These are phyloP conservation scores for Aspergillus ellipticus DNA, from an alignment of 495 filamentous ascomycete species.

Conservation along the genomic window DNA sequence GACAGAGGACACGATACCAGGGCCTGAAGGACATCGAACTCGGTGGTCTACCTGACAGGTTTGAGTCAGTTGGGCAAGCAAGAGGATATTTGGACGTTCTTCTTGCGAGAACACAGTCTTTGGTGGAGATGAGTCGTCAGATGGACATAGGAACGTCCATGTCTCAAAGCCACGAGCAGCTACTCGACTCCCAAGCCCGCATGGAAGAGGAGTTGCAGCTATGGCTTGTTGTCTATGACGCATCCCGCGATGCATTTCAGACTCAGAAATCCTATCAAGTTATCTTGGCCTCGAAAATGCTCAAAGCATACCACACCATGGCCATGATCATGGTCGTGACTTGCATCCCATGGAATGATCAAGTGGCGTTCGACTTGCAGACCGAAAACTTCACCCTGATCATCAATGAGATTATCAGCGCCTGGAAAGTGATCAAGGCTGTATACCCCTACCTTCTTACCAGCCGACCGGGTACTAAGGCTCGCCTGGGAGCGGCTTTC, in stretches of 20 bases:
- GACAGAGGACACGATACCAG: neutral
- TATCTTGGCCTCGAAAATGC: neutral
- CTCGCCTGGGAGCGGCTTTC: constrained; percentile 12
- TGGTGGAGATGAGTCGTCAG: neutral
- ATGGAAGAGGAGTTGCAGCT: neutral
- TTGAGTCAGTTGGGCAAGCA: neutral
- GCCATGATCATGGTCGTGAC: neutral
- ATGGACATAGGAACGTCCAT: neutral
- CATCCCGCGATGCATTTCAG: neutral
- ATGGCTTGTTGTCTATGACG: neutral
- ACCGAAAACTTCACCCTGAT: neutral
- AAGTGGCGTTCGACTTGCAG: neutral
- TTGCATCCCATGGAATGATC: neutral
- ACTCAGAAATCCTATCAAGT: neutral
- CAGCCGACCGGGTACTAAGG: neutral
- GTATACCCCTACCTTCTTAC: constrained; percentile 3
- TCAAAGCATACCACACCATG: neutral
- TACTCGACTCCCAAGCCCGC: neutral
- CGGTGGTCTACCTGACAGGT: neutral
- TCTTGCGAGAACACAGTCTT: neutral
- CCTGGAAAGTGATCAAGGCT: constrained; percentile 2
- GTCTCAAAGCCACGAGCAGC: neutral
- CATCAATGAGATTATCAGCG: neutral
- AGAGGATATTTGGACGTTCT: neutral
- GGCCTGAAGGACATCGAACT: neutral